Percentiles rank a stretch among this genome's conserved stretches.
phyloP scores from a whole-genome alignment of 2,329 filamentous ascomycete species.

The Xylariaceae sp. region DNA sequence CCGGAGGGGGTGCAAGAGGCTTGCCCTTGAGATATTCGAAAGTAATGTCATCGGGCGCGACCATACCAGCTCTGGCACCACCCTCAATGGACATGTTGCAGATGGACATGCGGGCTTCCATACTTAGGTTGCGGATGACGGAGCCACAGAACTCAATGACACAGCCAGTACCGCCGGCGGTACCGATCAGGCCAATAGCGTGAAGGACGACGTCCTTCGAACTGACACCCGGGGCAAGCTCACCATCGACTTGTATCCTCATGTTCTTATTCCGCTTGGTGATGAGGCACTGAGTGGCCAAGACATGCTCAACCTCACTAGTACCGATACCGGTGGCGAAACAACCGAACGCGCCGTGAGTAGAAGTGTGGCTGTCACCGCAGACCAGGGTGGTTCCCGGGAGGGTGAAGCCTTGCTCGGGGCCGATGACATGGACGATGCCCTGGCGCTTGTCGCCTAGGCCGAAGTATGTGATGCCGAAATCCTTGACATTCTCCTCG shows the following conservation, averaged over 20 bases:
- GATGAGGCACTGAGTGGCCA: slow-evolving; percentile 93
- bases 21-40: slow-evolving; percentile 93
- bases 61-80: slow-evolving; percentile 92
- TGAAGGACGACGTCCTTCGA: slow-evolving; percentile 95
- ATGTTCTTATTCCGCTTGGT: slow-evolving; percentile 98
- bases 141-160: slow-evolving; percentile 98
- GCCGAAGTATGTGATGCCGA: slow-evolving; percentile 95
- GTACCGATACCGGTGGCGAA: slow-evolving; percentile 97
- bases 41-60: slow-evolving; percentile 89
- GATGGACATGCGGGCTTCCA: slow-evolving; percentile 98
- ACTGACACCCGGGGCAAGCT: slow-evolving; percentile 84
- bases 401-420: slow-evolving; percentile 97
- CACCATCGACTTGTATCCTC: slow-evolving; percentile 91
- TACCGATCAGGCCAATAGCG: slow-evolving; percentile 89
- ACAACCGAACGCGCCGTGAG: slow-evolving; percentile 92
- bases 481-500: slow-evolving; percentile 95
- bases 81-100: slow-evolving; percentile 99
- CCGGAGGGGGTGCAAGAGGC: slow-evolving; percentile 79
- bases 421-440: slow-evolving; percentile 97
- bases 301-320: slow-evolving; percentile 95
- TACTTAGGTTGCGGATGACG: slow-evolving; percentile 81
- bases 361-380: slow-evolving; percentile 96
- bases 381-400: slow-evolving; percentile 96
- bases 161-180: slow-evolving; percentile 86
- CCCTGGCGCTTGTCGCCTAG: slow-evolving; percentile 94